Conservation (phyloP, 1,284 basidiomycete genomes). For the Ganoderma lingzhi region DNA sequence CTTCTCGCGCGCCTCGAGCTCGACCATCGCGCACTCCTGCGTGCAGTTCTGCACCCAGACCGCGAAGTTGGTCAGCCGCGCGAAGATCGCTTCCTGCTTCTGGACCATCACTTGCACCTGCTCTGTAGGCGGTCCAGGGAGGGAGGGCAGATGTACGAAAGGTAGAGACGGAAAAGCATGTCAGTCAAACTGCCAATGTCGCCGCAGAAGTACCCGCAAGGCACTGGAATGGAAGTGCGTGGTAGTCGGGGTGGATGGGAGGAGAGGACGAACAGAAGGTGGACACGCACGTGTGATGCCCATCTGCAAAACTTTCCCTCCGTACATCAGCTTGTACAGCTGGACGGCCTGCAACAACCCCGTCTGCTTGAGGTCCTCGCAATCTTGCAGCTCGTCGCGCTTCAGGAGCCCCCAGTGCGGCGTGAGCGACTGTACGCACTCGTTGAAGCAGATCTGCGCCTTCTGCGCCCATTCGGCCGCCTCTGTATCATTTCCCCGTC, state of each 20-base stretch:
- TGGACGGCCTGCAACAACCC: slow-evolving; percentile 36
- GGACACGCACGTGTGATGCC: slow-evolving; percentile 37
- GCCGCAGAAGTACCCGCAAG: neutral
- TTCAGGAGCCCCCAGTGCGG: slow-evolving; percentile 33
- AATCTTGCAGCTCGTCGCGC: slow-evolving; percentile 27
- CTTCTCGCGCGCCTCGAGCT: slow-evolving; percentile 28
- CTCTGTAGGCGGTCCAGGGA: slow-evolving; percentile 20
- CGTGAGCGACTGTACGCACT: slow-evolving; percentile 32
- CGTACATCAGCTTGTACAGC: slow-evolving; percentile 39
- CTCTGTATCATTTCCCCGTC: slow-evolving; percentile 18
- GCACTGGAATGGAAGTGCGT: neutral
- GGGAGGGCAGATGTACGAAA: neutral
- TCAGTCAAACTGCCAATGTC: neutral
- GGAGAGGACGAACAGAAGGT: too few relatives aligned
- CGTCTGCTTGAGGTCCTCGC: slow-evolving; percentile 30
- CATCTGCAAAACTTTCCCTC: slow-evolving; percentile 34
- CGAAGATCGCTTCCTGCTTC: slow-evolving; percentile 37
- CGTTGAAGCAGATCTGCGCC: slow-evolving; percentile 37
- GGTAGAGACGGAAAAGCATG: neutral
- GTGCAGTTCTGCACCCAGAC: slow-evolving; percentile 39
- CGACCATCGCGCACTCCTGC: slow-evolving; percentile 32
- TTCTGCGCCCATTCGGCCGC: slow-evolving; percentile 35
- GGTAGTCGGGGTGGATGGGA: neutral
- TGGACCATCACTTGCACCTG: slow-evolving; percentile 35
- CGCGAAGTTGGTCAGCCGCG: slow-evolving; percentile 35